Conservation (phyloP, 176 grass and related monocot species). For the Eragrostis curvula region DNA sequence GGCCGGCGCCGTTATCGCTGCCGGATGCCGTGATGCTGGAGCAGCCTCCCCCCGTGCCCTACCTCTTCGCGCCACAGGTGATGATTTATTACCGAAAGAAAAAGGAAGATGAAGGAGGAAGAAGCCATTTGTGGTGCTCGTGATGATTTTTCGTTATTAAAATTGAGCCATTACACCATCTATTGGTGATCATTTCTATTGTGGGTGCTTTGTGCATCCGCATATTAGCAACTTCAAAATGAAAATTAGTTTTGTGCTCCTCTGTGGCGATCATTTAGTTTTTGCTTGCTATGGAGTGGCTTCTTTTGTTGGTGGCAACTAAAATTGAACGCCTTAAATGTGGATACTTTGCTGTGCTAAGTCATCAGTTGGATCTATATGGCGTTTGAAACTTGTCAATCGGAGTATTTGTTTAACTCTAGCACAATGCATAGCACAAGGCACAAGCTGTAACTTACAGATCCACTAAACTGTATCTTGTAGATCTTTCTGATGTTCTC, state of each 20-base stretch:
- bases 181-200: not conserved
- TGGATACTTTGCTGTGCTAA: not conserved
- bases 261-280: not conserved
- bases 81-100: not conserved
- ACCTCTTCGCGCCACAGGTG: constrained; percentile 71
- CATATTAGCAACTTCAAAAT: not conserved
- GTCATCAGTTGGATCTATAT: not conserved
- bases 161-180: constrained; percentile 20
- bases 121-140: constrained; percentile 14
- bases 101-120: not conserved
- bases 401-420: not conserved
- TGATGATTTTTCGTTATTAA: not conserved
- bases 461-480: constrained; percentile 17
- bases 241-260: not conserved
- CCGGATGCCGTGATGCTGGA: constrained; percentile 54
- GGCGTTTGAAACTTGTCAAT: not conserved
- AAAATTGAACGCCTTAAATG: not conserved
- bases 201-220: not conserved
- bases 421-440: not conserved
- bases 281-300: not conserved
- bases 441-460: not conserved
- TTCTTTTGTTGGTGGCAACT: constrained; percentile 2
- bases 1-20: constrained; percentile 2
- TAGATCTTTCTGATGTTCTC: constrained; percentile 4
- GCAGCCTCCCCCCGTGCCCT: constrained; percentile 52